Evolutionary conservation across 208 protist species (phyloP), one percentile per base, ranked within the genome.

Genomic region (Novymonas esmeraldas): DNA sequence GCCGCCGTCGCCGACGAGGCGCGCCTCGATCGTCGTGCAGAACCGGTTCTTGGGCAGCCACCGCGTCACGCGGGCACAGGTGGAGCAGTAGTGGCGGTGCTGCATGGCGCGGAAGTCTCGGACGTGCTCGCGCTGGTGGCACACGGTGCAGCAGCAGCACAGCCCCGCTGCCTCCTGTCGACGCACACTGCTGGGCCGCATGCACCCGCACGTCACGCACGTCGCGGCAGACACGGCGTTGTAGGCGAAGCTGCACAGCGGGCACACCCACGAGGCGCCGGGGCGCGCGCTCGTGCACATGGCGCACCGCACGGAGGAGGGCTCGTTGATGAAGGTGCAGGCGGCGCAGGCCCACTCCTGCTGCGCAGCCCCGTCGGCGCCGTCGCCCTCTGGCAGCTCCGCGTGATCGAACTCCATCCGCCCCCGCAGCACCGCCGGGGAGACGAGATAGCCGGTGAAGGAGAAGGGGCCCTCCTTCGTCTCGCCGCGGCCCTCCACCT

Each of bases 311-410:
- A 84, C 92, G 26, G 76, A 70, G 11, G 71, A 68, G 10, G 84
- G 60, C n/a, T 79, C 64, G 64, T 96, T 96, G 42, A 87, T 64
- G 59, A 93, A 94, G 3, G 91, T 96, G 64, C 91, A 96, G 29
- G 78, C 55, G n/a, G 70, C 64, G 50, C 91, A 96, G 49, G 67
- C 75, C 89, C 91, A 96, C 64, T 91, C 87, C 66, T 58, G 42
- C 34, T 65, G 60, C 14, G 48, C 38, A 9, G 41, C 45, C 11
- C 57, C 52, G 22, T 77, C 71, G 14, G 49, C 58, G 22, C 39
- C 34, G 42, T 49, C 62, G 20, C 65, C 63, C 36, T 70, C 73
- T 26, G 48, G 49, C 36, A 66, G 41, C 60, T 79, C 29, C 33
- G 64, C 44, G 34, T 46, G 76, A 38, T 83, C 76, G 45, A 93